These are phyloP conservation scores for Dioscorea dumetorum DNA, from an alignment of 106 monocot species.

Conservation along the genomic window DNA sequence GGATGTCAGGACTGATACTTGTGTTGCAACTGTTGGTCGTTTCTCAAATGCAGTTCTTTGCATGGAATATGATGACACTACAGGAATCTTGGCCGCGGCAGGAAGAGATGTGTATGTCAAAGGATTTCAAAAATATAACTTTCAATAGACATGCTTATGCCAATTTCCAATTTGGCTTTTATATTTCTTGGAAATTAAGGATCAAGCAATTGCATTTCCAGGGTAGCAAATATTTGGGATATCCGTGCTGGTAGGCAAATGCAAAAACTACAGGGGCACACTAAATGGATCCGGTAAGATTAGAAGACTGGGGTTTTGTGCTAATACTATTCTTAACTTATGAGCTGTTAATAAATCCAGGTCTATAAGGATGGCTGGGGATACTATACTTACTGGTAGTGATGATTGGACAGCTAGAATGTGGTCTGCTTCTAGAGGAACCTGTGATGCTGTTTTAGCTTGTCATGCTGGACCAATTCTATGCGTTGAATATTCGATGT, in stretches of 20 bases:
- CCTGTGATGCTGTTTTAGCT: conserved; percentile 97
- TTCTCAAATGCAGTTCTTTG: conserved; percentile 75
- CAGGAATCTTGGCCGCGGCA: conserved; percentile 83
- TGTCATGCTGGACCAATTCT: conserved; percentile 95
- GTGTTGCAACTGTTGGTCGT: conserved; percentile 97
- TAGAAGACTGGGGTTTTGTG: background rate
- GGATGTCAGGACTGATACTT: conserved; percentile 99
- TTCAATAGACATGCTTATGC: background rate
- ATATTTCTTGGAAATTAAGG: background rate
- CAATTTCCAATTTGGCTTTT: background rate
- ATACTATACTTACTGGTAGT: conserved; percentile 91
- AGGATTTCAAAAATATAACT: background rate
- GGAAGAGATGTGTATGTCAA: conserved; percentile 92
- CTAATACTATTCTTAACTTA: background rate
- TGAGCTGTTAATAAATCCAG: conserved; percentile 21
- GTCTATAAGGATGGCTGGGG: conserved; percentile 90
- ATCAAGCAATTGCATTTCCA: conserved; percentile 16
- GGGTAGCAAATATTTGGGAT: conserved; percentile 91
- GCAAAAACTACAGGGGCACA: conserved; percentile 94
- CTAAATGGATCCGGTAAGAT: conserved; percentile 87
- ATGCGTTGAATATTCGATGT: conserved; percentile 88
- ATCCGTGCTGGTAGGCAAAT: conserved; percentile 91
- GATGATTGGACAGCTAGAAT: conserved; percentile 99
- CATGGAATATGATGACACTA: conserved; percentile 98
- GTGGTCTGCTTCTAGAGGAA: conserved; percentile 90